Percentiles rank a stretch among this genome's conserved stretches.
Evolutionary conservation across 2,329 filamentous ascomycete species (phyloP).

Genomic region (Scleromitrula shiraiana): DNA sequence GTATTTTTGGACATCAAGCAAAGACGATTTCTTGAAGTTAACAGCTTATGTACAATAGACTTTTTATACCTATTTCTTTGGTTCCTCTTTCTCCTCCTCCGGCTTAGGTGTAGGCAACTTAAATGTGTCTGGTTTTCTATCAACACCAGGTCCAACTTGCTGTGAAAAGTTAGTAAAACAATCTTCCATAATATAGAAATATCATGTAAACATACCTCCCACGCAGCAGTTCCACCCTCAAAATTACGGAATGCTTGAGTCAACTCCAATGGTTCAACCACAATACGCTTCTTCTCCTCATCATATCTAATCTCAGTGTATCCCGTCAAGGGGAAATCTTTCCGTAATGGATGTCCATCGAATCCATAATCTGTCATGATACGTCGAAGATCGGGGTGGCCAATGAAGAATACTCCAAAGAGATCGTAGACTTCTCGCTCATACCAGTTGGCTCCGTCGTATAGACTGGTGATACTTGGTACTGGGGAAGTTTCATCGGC

Average conservation of each 20-base stretch:
- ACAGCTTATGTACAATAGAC: constrained; percentile 25
- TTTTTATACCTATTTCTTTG: constrained; percentile 65
- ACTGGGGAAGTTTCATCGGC: constrained; percentile 93
- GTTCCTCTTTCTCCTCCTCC: constrained; percentile 81
- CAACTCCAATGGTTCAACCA: constrained; percentile 93
- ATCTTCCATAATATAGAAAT: background rate
- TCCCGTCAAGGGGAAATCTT: constrained; percentile 95
- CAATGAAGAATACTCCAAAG: constrained; percentile 94
- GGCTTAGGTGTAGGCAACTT: constrained; percentile 94
- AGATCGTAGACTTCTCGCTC: constrained; percentile 97
- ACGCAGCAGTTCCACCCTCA: constrained; percentile 72
- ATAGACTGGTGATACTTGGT: constrained; percentile 77
- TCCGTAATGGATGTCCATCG: constrained; percentile 91
- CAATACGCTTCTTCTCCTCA: constrained; percentile 99
- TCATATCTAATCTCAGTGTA: constrained; percentile 98
- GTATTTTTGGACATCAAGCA: background rate
- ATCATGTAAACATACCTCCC: constrained; percentile 51
- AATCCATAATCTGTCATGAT: constrained; percentile 99
- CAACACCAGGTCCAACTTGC: constrained; percentile 61
- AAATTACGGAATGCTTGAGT: constrained; percentile 99
- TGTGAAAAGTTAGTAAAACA: constrained; percentile 37
- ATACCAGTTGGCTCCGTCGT: constrained; percentile 97
- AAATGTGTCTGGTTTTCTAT: constrained; percentile 79
- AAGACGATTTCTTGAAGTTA: background rate
- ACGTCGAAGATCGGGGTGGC: constrained; percentile 87